Conservation (phyloP, 2,329 filamentous ascomycete genomes). For the Hypoxylon sp. region DNA sequence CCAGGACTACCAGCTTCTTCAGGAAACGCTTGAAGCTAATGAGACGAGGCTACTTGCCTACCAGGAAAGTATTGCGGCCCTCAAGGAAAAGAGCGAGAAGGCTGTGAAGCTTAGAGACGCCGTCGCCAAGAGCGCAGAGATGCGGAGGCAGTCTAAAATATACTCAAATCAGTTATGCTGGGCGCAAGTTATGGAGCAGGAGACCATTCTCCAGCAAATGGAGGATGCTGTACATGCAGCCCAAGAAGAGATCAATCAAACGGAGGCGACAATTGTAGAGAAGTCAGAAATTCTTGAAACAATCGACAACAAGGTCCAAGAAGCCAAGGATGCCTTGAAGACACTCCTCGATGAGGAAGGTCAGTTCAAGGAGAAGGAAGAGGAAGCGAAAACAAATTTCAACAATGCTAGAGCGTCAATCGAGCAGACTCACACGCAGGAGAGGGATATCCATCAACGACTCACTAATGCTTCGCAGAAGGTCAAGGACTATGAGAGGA, state of each 20-base stretch:
- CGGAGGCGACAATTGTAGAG: constrained; percentile 56
- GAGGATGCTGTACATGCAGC: constrained; percentile 49
- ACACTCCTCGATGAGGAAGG: constrained; percentile 63
- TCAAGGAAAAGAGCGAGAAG: constrained; percentile 72
- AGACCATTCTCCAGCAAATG: constrained; percentile 64
- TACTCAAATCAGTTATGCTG: constrained; percentile 82
- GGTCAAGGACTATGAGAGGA: constrained; percentile 62
- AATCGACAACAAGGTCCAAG: constrained; percentile 62
- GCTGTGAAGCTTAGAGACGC: constrained; percentile 76
- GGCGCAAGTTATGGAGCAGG: constrained; percentile 86
- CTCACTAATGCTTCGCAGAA: constrained; percentile 68
- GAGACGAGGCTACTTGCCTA: constrained; percentile 74
- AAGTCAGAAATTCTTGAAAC: constrained; percentile 66
- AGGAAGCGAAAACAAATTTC: constrained; percentile 66
- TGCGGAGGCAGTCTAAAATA: constrained; percentile 73
- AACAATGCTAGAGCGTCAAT: constrained; percentile 69
- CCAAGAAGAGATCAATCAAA: constrained; percentile 58
- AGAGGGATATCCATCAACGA: constrained; percentile 74
- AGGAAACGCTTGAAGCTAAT: constrained; percentile 82
- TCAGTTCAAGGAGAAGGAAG: constrained; percentile 62
- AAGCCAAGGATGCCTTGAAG: constrained; percentile 59
- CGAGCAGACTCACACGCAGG: constrained; percentile 70
- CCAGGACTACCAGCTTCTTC: constrained; percentile 88
- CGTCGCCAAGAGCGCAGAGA: constrained; percentile 75
- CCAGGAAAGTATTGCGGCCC: constrained; percentile 72